phyloP scores from a whole-genome alignment of 1,139 yeast genomes.

The Candida pseudoviswanathii region DNA sequence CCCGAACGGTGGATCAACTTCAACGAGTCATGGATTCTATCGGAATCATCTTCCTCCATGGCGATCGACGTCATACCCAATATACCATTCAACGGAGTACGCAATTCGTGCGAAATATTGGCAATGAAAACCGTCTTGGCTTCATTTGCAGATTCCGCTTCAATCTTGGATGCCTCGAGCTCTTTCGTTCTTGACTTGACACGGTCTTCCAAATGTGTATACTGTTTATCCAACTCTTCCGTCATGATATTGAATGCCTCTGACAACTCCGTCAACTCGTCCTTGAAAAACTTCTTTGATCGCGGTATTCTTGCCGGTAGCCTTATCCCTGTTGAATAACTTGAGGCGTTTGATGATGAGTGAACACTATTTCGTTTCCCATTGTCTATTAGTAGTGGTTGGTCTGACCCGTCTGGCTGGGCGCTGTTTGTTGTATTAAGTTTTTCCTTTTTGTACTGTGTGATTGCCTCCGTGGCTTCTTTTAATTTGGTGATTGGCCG shows the following conservation, averaged over 20 bases:
- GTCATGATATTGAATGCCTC: slow-evolving; percentile 92
- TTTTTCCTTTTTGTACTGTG: slow-evolving; percentile 34
- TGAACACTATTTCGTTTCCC: slow-evolving; percentile 28
- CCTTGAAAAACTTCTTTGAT: slow-evolving; percentile 65
- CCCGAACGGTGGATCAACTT: slow-evolving; percentile 86
- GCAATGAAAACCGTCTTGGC: slow-evolving; percentile 95
- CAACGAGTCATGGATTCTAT: slow-evolving; percentile 64
- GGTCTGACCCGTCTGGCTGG: not conserved
- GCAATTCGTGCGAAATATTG: slow-evolving; percentile 89
- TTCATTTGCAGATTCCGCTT: slow-evolving; percentile 92
- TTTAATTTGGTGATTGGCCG: slow-evolving; percentile 80
- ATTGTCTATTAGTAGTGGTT: not conserved
- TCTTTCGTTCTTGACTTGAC: slow-evolving; percentile 88
- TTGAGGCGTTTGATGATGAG: slow-evolving; percentile 35
- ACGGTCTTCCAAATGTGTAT: slow-evolving; percentile 81
- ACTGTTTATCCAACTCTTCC: slow-evolving; percentile 81
- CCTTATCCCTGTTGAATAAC: slow-evolving; percentile 42
- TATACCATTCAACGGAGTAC: slow-evolving; percentile 95
- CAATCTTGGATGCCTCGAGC: slow-evolving; percentile 82
- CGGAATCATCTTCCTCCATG: slow-evolving; percentile 74
- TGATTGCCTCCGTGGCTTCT: slow-evolving; percentile 75
- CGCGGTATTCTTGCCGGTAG: slow-evolving; percentile 55
- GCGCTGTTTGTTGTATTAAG: slow-evolving; percentile 11
- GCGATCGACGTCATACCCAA: slow-evolving; percentile 95
- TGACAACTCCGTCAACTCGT: slow-evolving; percentile 84